Evolutionary conservation across 441 rosid species (phyloP), one percentile per base, ranked within the genome.

Genomic region (Gossypium trilobum): DNA sequence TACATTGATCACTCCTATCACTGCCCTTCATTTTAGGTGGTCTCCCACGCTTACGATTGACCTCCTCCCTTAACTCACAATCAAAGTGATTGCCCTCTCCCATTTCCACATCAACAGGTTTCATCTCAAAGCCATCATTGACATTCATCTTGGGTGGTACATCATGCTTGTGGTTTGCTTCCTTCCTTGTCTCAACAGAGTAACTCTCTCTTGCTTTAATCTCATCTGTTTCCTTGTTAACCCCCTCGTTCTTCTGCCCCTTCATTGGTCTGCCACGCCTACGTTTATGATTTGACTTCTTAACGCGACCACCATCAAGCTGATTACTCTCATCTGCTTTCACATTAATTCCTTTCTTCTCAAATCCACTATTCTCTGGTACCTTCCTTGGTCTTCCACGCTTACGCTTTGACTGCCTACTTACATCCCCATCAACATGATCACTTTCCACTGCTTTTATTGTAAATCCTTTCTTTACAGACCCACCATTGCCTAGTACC

Each of bases 21-120:
- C 48, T 57, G 10, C 20, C 62, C 54, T 71, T 70, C 73, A 39
- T 69, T 23, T 76, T 71, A 60, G 65, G 72, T 17, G 80, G 84
- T 64, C 84, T 80, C 51, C 82, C 79, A 56, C 72, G 79, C 79
- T 79, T 80, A 59, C 17, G 63, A 58, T 56, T 73, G 48, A 70
- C 33, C 46, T 36, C 9, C 29, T 61, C 59, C 42, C 23, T 67
- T 44, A 16, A 64, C 61, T 61, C 58, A 36, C 44, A 71, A 51
- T 56, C 74, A 63, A 73, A 69, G 48, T 71, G 73, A 74, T 77
- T 73, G 46, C 16, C 65, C 65, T 17, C 73, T 39, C 67, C 69
- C 55, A 57, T 77, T 72, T 73, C 73, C 51, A 11, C 63, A 65
- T 33, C 50, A 64, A 63, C 52, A 73, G 55, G 51, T 77, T 80